Percentiles rank a stretch among this genome's conserved stretches.
Conservation (phyloP, 2,329 filamentous ascomycete genomes). For the Paecilomyces variotii region DNA sequence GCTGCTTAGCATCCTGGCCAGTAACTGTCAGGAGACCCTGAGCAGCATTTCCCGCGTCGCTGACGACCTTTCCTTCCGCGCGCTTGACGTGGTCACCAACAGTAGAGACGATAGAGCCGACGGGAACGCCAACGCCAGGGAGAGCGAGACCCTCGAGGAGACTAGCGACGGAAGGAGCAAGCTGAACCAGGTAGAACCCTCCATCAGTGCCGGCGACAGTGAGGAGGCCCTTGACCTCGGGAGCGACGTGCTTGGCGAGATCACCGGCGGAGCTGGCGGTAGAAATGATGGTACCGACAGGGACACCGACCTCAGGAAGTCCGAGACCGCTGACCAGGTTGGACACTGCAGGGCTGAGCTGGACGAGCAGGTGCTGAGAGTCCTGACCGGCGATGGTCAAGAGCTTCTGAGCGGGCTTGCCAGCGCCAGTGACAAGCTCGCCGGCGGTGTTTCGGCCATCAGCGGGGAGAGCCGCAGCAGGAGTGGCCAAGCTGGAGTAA, state of each 20-base stretch:
- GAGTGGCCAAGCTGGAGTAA: not conserved
- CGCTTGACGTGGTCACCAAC: conserved; percentile 10
- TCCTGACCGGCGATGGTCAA: conserved; percentile 22
- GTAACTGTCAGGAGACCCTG: conserved; percentile 15
- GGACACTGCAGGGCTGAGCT: conserved; percentile 23
- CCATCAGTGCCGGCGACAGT: conserved; percentile 14
- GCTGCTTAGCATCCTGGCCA: conserved; percentile 17
- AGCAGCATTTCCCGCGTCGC: not conserved
- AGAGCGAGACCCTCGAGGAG: conserved; percentile 18
- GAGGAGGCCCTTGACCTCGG: conserved; percentile 12
- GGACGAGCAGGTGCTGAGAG: conserved; percentile 20
- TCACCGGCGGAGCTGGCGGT: conserved; percentile 18
- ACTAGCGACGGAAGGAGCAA: conserved; percentile 13
- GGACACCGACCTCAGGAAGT: conserved; percentile 17
- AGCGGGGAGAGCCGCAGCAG: not conserved
- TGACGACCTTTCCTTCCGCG: conserved; percentile 1
- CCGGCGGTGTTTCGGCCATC: not conserved
- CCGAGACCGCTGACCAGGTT: conserved; percentile 20
- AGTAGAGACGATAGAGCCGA: conserved; percentile 18
- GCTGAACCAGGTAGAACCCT: conserved; percentile 13
- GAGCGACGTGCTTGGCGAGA: conserved; percentile 17
- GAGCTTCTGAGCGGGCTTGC: not conserved
- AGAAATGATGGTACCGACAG: conserved; percentile 19
- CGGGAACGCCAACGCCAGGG: conserved; percentile 17
- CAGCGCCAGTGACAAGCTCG: not conserved